Evolutionary conservation across 2,329 filamentous ascomycete species (phyloP), one percentile per base, ranked within the genome.

Genomic region (Ascocoryne sarcoides): DNA sequence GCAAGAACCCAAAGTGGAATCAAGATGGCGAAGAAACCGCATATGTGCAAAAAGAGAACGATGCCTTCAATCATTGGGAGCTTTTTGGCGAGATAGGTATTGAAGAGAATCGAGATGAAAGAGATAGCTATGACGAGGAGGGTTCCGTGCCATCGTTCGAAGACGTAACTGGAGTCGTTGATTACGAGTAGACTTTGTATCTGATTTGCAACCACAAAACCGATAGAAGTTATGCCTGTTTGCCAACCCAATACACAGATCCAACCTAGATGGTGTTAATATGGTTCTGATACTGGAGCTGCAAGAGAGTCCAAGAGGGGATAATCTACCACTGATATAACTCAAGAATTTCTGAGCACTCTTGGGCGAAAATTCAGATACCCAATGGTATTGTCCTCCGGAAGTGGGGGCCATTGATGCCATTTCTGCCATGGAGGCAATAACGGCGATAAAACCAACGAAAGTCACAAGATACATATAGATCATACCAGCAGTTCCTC

Each of bases 331-430:
- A 4, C 65, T 65, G 8, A 71, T 50, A 48, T 76, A 78, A 44
- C 69, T 73, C 2, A 77, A 58, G 29, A 69, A 65, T 43, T 67
- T 70, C 46, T 76, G 71, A 35, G 64, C 60, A 31, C 57, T 57
- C 0, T 55, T 58, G 0, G 71, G 67, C 0, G 69, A 64, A 45
- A 74, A 72, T 37, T 72, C 69, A 1, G 65, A 71, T 1, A 74
- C 69, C 71, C 71, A 75, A 47, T 73, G 70, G 43, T 75, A 76
- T 46, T 76, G 72, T 3, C 73, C 73, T 16, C 73, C 73, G 3
- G 66, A 66, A 0, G 70, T 76, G 0, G 74, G 74, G 3, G 70
- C 70, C 63, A 54, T 53, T n/a, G 49, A 51, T 10, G 51, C 43
- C 52, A 55, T 52, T 32, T 55, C 52, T 15, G 51, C 51, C 20